Evolutionary conservation across 768 basidiomycete species (phyloP), one percentile per base, ranked within the genome.

Genomic region (Kwoniella sp.): DNA sequence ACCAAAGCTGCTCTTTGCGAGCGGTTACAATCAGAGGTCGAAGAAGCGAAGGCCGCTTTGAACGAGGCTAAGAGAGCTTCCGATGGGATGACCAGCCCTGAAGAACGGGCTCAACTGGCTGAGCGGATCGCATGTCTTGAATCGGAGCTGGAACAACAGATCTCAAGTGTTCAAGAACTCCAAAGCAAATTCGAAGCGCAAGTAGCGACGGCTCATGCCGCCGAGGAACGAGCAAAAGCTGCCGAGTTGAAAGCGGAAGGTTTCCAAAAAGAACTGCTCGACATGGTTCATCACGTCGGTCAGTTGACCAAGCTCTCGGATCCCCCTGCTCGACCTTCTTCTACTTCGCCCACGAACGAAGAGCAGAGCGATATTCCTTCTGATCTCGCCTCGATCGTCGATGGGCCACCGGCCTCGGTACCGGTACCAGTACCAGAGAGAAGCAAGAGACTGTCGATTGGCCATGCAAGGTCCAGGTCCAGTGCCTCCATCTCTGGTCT

Each of bases 231-330:
- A 29, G 26, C 29, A 5, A 54, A 48, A 37, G 17, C 25, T 6
- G 44, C 53, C 6, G 60, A 62, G 36, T 19, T 22, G 5, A 24
- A 52, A 8, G 60, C 55, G 17, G 62, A 64, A 29, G 55, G 62
- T 15, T 36, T 64, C 13, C 62, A 64, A 19, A 64, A 56, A 26
- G 62, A 64, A 22, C 37, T 64, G 37, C 24, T 47, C 22, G 53
- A 64, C 19, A 54, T 64, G 44, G 55, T 64, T 17, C 46, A 64
- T 33, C 62, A 64, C 29, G 37, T 64, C 24, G 62, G 62, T 29
- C 55, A 58, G 15, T 40, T 55, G 9, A 40, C 55, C 9, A 56
- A 64, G 49, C 49, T 64, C 17, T 55, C 52, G 26, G 62, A 64
- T 21, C 62, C 62, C 10, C 62, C 62, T 22, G 10, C 55, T 1